Base-by-base conservation (phyloP, 768 basidiomycete species). In the Lentinula sp. region DNA sequence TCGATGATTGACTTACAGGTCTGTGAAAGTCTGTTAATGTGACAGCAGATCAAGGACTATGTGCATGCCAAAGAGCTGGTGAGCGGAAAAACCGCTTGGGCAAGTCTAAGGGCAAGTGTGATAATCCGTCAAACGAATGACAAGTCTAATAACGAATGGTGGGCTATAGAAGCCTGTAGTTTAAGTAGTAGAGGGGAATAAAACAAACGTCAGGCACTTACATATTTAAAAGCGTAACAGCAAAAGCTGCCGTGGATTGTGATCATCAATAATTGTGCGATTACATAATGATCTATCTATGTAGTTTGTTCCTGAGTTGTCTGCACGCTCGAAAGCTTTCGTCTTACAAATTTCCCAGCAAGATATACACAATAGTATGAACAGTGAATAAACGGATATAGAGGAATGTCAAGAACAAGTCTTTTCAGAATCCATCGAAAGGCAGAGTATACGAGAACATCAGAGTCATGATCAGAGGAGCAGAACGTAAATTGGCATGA, bases 381-480 rank as follows among this genome's bases (percentile, higher is more conserved):
- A 59, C 57, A 59, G 57, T 59, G 18, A 48, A 59, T 48, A 34
- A 59, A 35, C 45, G 31, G 46, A 39, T 46, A 50, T 59, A 59
- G 43, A 59, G 48, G 57, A 59, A 59, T 48, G 28, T 59, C 57
- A 59, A 59, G 57, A 59, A 56, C 40, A 28, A n/a, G 42, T 57
- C 56, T 45, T 21, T 21, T 57, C 56, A 46, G 34, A 59, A 59
- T 59, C 57, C 57, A 15, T 52, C 35, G 40, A 31, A 21, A 60
- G 18, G 39, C 45, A 51, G 40, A 64, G 32, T 45, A 37, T 31
- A 52, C 48, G 43, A 75, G 75, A 77, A 80, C 80, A 83, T 88
- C 87, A 85, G 37, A 39, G 83, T 76, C 77, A 76, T 80, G 75
- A 81, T 59, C 45, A 49, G 43, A 59, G 39, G 48, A 59, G 57